Evolutionary conservation across 2,329 filamentous ascomycete species (phyloP), one percentile per base, ranked within the genome.

Genomic region (Sordariomycetes sp.): DNA sequence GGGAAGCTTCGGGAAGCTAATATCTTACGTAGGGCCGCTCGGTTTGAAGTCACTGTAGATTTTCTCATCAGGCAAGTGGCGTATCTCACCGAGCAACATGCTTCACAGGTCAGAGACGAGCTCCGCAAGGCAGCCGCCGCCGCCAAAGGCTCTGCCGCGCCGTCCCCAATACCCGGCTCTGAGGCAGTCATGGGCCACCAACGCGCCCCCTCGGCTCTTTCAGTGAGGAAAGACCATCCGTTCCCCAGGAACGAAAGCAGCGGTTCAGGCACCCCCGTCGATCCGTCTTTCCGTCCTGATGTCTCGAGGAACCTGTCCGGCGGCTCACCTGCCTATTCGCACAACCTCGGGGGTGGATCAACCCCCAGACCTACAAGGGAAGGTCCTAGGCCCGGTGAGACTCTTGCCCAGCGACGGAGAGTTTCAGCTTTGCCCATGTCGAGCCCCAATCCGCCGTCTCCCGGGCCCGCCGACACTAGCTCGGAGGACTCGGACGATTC

Each of bases 41-140:
- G 83, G 53, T 96, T 97, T 71, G 82, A 92, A 62, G 93, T 97
- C 22, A 87, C 89, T 28, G 83, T 95, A 59, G 81, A 90, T 48
- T 97, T 97, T 67, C 80, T 99, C 35, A 82, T 97, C 18, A 90
- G 96, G 69, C 91, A 99, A 72, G 91, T 91, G 62, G 91, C 90
- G 70, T 96, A 91, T 82, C 82, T 97, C 6, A 96, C 94, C 67
- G 92, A 97, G 69, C 81, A 89, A 56, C 90, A 97, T 73, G 82
- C 95, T 32, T 89, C 89, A 0, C 90, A 97, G 69, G 89, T 97
- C 54, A 85, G 90, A 63, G 91, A 89, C 22, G 91, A 97, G 73
- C 90, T 97, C 76, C 85, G 89, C 61, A 94, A 87, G 68, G 83
- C 86, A 51, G 83, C 81, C 2, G 79, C 79, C 7, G 77, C 79